These are phyloP conservation scores for Straminergon stramineum DNA, from an alignment of 225 moss, liverwort and hornwort species.

Conservation along the genomic window DNA sequence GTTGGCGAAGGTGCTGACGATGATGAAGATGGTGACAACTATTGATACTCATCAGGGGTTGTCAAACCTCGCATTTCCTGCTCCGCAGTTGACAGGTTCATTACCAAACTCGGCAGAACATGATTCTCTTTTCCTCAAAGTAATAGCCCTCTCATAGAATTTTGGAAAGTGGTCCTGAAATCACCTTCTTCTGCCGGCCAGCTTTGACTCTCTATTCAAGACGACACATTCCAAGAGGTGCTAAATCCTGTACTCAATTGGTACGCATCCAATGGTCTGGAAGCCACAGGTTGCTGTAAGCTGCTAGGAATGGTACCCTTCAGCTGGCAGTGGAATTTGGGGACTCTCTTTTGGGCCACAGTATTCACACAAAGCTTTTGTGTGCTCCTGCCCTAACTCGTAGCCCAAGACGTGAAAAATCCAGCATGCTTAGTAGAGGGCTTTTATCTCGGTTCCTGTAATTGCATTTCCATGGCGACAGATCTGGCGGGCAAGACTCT, in stretches of 20 bases:
- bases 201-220: background rate
- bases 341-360: background rate
- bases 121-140: background rate
- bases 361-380: background rate
- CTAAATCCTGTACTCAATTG: background rate
- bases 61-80: background rate
- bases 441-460: background rate
- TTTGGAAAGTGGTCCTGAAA: background rate
- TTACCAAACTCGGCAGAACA: background rate
- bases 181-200: background rate
- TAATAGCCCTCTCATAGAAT: background rate
- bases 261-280: background rate
- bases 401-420: background rate
- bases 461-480: background rate
- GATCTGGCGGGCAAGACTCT: background rate
- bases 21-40: slow-evolving; percentile 24
- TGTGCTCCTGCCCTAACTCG: background rate
- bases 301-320: background rate
- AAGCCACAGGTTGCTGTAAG: background rate
- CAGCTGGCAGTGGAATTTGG: background rate
- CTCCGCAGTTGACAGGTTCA: background rate
- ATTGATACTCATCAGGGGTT: background rate
- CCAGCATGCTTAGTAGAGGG: background rate
- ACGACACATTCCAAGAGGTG: background rate
- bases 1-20: slow-evolving; percentile 13